Percentiles rank a stretch among this genome's conserved stretches.
These are phyloP conservation scores for Lyophyllum decastes DNA, from an alignment of 768 basidiomycete species.

Conservation along the genomic window DNA sequence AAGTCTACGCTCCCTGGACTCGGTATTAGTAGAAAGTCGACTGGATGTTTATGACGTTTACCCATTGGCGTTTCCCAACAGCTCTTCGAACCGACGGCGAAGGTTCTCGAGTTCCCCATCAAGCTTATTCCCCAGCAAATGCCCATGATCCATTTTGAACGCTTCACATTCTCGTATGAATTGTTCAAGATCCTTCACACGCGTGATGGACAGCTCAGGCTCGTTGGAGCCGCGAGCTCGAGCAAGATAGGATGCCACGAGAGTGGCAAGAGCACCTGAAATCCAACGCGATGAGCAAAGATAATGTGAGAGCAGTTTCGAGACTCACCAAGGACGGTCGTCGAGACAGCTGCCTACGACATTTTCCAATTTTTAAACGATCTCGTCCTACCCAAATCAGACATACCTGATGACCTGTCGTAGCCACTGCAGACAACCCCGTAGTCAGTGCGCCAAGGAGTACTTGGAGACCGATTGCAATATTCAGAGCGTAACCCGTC, in stretches of 20 bases:
- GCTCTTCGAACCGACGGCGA: constrained; percentile 45
- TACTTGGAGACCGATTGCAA: constrained; percentile 67
- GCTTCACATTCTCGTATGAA: constrained; percentile 64
- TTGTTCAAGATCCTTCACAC: constrained; percentile 63
- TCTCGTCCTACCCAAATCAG: neutral
- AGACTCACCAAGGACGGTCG: constrained; percentile 37
- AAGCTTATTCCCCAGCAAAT: constrained; percentile 32
- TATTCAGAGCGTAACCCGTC: constrained; percentile 38
- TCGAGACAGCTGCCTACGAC: constrained; percentile 35
- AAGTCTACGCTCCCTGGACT: constrained; percentile 19
- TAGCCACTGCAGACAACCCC: constrained; percentile 53
- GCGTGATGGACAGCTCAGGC: constrained; percentile 59
- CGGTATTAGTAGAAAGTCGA: neutral
- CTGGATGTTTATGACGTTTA: constrained; percentile 13
- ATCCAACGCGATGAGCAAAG: constrained; percentile 37
- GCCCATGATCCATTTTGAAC: constrained; percentile 61
- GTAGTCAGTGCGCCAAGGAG: constrained; percentile 69
- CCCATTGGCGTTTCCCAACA: constrained; percentile 44
- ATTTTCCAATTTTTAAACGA: neutral
- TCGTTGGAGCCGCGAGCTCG: constrained; percentile 70
- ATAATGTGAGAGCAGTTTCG: constrained; percentile 51
- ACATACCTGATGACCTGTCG: constrained; percentile 42
- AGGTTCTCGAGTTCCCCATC: constrained; percentile 37
- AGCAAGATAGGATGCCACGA: constrained; percentile 74
- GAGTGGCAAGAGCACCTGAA: constrained; percentile 61